phyloP scores from a whole-genome alignment of 768 basidiomycete genomes.

The Pilatotrama ljubarskyi region DNA sequence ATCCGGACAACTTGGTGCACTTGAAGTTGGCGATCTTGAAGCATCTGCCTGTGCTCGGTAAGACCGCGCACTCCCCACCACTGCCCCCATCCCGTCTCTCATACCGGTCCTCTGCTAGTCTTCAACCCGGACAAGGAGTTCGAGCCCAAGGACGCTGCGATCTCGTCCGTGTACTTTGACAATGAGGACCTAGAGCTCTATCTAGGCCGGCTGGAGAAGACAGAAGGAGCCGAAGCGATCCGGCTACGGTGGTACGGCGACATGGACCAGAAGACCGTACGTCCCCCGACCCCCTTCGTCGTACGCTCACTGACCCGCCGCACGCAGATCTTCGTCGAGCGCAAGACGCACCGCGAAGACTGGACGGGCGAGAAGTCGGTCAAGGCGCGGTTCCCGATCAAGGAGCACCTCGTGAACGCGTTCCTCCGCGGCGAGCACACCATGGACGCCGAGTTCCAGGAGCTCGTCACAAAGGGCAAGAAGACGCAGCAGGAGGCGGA shows the following conservation, averaged over 20 bases:
- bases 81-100: too few relatives aligned
- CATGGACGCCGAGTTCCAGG: conserved; percentile 91
- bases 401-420: conserved; percentile 89
- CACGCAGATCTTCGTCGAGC: conserved; percentile 78
- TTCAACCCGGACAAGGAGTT: conserved; percentile 22
- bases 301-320: too few relatives aligned
- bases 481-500: conserved; percentile 92
- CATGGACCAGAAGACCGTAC: conserved; percentile 72
- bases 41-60: conserved; percentile 92
- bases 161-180: conserved; percentile 97
- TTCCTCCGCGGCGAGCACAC: conserved; percentile 90
- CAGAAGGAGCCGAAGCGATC: conserved; percentile 96
- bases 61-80: background rate
- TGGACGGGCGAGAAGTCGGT: conserved; percentile 99
- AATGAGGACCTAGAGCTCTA: conserved; percentile 95
- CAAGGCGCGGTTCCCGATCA: conserved; percentile 94
- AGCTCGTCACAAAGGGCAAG: conserved; percentile 83
- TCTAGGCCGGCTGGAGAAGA: conserved; percentile 95
- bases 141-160: conserved; percentile 85
- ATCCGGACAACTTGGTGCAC: conserved; percentile 35
- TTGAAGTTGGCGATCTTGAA: conserved; percentile 81
- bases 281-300: conserved; percentile 30
- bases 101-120: background rate
- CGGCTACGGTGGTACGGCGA: conserved; percentile 98
- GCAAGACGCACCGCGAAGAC: conserved; percentile 93